Evolutionary conservation across 148 eudicot genomes (phyloP), one percentile per base, ranked within the genome.

Genomic region (Cornus florida): DNA sequence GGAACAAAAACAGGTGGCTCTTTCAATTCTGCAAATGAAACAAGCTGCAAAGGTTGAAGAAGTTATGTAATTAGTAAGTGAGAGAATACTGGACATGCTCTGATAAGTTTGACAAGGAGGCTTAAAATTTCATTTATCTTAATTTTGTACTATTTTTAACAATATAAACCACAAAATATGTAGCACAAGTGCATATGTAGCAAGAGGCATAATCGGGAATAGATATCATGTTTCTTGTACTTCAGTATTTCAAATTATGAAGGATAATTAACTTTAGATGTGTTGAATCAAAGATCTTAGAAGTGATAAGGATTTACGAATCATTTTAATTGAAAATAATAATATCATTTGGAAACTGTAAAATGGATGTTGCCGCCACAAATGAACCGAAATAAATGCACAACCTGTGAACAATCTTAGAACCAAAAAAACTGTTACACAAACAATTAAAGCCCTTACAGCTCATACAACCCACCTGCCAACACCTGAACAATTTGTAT

Each of bases 1-100:
- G 99, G 99, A 77, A 84, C 92, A 88, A 74, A 97, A 17, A 92
- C 76, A 79, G 99, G 99, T 32, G 94, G 70, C 79, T 92, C 99
- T 85, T 88, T 87, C 78, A 97, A 72, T 74, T 94, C 98, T 46
- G 92, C 97, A 84, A 77, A 88, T 79, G 98, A 88, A 83, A 97
- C 92, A 78, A 97, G 91, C 98, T 97, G 94, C 92, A 87, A 79
- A 85, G 70, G 68, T 68, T 24, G 81, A 77, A 72, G 33, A 70
- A 43, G 22, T 69, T 48, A 60, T 65, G 60, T 68, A 23, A 28
- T 28, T 28, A 69, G 72, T 32, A 72, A 28, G 10, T 17, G 64
- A 53, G 17, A 31, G 10, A 65, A 31, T 14, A 11, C 1, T 73
- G 17, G 23, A 31, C 31, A 75, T 17, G 16, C 39, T 43, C 48